Conservation (phyloP, 2,329 filamentous ascomycete genomes). For the Cercospora sp. region DNA sequence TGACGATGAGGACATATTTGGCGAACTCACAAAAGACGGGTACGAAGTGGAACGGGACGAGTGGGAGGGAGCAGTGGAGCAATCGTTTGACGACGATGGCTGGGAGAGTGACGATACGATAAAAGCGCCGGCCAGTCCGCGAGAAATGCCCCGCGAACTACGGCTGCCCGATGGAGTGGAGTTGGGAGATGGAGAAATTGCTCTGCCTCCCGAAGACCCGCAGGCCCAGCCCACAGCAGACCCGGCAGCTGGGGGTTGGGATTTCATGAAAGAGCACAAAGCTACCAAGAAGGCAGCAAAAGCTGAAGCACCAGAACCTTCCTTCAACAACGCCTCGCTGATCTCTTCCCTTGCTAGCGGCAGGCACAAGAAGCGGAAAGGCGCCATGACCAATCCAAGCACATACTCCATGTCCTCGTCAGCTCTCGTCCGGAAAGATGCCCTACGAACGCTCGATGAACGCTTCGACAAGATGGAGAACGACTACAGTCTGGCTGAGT, state of each 20-base stretch:
- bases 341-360: conserved; percentile 73
- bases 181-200: conserved; percentile 54
- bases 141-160: conserved; percentile 32
- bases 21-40: conserved; percentile 66
- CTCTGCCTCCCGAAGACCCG: conserved; percentile 36
- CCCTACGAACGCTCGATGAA: conserved; percentile 78
- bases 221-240: conserved; percentile 40
- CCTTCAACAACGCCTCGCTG: conserved; percentile 68
- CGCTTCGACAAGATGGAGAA: conserved; percentile 90
- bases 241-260: conserved; percentile 71
- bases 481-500: conserved; percentile 60
- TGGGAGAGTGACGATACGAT: conserved; percentile 95
- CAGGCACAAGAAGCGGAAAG: conserved; percentile 90
- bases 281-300: conserved; percentile 48
- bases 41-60: conserved; percentile 75
- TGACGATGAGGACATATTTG: conserved; percentile 79
- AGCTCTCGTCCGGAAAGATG: conserved; percentile 81
- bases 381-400: conserved; percentile 82
- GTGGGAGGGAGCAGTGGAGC: conserved; percentile 60
- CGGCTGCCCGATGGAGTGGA: conserved; percentile 36
- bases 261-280: conserved; percentile 93
- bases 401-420: conserved; percentile 92
- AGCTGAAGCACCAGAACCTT: conserved; percentile 50
- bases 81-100: conserved; percentile 51
- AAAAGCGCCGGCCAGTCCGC: conserved; percentile 56